Percentiles rank a stretch among this genome's conserved stretches.
These are phyloP conservation scores for Parsonsia alboflavescens DNA, from an alignment of 257 asterid species.

Conservation along the genomic window DNA sequence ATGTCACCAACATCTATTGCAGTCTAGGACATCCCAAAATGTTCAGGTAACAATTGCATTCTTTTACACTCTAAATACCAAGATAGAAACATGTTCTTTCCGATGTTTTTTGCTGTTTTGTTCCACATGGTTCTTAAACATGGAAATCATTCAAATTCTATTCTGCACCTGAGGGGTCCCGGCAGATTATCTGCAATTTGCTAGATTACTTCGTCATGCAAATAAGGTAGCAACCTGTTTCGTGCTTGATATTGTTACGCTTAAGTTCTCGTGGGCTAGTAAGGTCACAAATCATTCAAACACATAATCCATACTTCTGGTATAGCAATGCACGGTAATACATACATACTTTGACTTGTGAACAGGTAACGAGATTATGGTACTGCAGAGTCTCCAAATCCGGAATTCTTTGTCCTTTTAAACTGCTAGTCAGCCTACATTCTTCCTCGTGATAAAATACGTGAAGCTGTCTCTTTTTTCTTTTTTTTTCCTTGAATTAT, in stretches of 20 bases:
- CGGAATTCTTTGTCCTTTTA: neutral
- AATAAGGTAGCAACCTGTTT: neutral
- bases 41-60: conserved; percentile 17
- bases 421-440: neutral
- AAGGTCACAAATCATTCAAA: neutral
- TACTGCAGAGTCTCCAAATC: neutral
- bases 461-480: neutral
- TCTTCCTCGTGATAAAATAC: neutral
- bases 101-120: neutral
- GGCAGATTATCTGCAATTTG: neutral
- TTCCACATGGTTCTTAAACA: neutral
- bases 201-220: neutral
- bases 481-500: neutral
- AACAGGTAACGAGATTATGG: neutral
- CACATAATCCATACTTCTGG: neutral
- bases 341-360: neutral
- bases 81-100: neutral
- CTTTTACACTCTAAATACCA: neutral
- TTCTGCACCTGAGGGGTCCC: neutral
- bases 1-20: conserved; percentile 27
- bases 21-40: conserved; percentile 27
- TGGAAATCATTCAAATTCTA: neutral
- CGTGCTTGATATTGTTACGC: neutral
- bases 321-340: neutral
- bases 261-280: too few species aligned